Evolutionary conservation across 805 yeast genomes (phyloP).

Genomic region (Candida hungchunana): DNA sequence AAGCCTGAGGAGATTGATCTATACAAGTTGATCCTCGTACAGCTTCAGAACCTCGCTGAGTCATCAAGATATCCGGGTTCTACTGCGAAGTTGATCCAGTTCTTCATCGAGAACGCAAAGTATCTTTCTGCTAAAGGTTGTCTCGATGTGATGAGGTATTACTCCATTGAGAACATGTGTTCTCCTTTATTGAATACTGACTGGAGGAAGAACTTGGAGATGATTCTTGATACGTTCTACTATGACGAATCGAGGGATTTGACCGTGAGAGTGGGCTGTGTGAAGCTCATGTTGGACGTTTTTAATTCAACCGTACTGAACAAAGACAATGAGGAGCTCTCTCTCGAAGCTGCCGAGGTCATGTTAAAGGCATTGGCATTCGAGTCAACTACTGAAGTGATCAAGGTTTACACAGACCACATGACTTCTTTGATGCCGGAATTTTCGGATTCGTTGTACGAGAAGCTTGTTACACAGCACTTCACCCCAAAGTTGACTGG

Average conservation of each 20-base stretch:
- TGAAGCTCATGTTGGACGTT: slow-evolving; percentile 27
- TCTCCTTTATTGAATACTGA: slow-evolving; percentile 44
- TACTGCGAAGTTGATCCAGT: slow-evolving; percentile 36
- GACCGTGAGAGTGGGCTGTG: slow-evolving; percentile 29
- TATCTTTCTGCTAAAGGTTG: slow-evolving; percentile 35
- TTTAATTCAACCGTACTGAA: slow-evolving; percentile 21
- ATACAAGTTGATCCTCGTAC: slow-evolving; percentile 34
- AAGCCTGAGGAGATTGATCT: slow-evolving; percentile 29
- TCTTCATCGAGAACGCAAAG: slow-evolving; percentile 36
- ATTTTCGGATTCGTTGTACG: slow-evolving; percentile 12
- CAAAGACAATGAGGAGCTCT: slow-evolving; percentile 14
- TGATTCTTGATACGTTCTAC: slow-evolving; percentile 43
- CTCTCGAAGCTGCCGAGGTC: slow-evolving; percentile 10
- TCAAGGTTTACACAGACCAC: slow-evolving; percentile 29
- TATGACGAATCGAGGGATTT: slow-evolving; percentile 22
- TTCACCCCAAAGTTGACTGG: slow-evolving; percentile 22
- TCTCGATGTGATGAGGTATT: slow-evolving; percentile 43
- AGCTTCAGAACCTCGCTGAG: slow-evolving; percentile 31
- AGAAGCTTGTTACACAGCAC: slow-evolving; percentile 23
- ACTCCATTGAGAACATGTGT: slow-evolving; percentile 47
- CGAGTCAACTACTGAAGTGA: slow-evolving; percentile 25
- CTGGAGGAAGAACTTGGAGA: slow-evolving; percentile 47
- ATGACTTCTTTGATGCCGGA: slow-evolving; percentile 23
- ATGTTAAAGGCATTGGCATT: slow-evolving; percentile 17
- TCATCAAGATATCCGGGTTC: slow-evolving; percentile 37